Evolutionary conservation across 495 filamentous ascomycete genomes (phyloP).

Genomic region (Sordaria brevicollis): DNA sequence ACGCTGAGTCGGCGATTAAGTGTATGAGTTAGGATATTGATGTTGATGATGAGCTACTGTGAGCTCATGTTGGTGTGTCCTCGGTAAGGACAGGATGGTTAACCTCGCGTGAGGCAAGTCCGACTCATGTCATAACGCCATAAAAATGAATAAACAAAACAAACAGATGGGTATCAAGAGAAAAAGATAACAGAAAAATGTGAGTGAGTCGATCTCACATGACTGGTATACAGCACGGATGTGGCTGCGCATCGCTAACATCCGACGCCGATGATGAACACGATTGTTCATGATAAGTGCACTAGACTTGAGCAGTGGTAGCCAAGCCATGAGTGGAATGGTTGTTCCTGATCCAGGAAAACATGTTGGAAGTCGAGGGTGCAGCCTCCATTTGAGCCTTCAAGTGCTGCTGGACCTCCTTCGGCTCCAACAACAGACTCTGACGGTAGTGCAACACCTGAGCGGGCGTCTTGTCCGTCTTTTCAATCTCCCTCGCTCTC

Average conservation of each 20-base stretch:
- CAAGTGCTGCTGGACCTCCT: slow-evolving; percentile 44
- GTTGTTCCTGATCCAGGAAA: slow-evolving; percentile 23
- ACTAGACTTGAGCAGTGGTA: slow-evolving; percentile 9
- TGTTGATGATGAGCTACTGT: background rate
- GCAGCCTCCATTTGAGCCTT: slow-evolving; percentile 39
- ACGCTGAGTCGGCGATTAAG: background rate
- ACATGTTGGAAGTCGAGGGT: slow-evolving; percentile 15
- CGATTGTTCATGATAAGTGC: background rate
- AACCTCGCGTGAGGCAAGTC: background rate
- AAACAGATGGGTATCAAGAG: slow-evolving; percentile 7
- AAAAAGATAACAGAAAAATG: background rate
- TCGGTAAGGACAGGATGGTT: background rate
- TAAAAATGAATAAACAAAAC: slow-evolving; percentile 1
- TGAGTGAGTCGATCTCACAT: background rate
- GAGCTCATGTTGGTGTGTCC: background rate
- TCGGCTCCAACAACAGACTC: slow-evolving; percentile 77
- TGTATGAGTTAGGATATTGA: too few species aligned
- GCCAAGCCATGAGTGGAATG: slow-evolving; percentile 7
- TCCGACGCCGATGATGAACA: background rate
- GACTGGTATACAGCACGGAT: background rate
- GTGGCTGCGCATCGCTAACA: background rate
- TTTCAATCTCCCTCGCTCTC: slow-evolving; percentile 68
- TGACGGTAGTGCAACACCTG: slow-evolving; percentile 78
- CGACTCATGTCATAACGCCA: background rate
- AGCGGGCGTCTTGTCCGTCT: slow-evolving; percentile 48